Evolutionary conservation across 1,139 yeast genomes (phyloP).

Genomic region (Hanseniaspora uvarum): DNA sequence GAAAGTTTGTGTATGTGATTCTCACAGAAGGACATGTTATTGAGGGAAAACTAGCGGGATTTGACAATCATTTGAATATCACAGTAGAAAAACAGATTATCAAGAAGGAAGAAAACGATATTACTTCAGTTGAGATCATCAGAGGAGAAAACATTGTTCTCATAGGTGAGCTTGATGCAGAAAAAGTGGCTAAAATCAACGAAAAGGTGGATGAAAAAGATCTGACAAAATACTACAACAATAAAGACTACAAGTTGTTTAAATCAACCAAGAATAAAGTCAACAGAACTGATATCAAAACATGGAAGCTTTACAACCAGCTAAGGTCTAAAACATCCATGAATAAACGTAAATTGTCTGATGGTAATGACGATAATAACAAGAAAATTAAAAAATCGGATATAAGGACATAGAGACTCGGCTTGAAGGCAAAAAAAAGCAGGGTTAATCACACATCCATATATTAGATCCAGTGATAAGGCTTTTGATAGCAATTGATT

Average conservation of each 20-base stretch:
- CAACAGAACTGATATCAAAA: background rate
- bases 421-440: background rate
- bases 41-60: slow-evolving; percentile 14
- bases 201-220: background rate
- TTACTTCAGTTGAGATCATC: background rate
- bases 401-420: background rate
- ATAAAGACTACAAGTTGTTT: background rate
- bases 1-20: slow-evolving; percentile 11
- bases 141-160: slow-evolving; percentile 17
- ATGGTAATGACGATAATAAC: background rate
- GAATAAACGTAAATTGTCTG: background rate
- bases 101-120: background rate
- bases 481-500: too few relatives aligned
- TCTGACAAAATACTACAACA: background rate
- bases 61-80: slow-evolving; percentile 15
- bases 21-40: slow-evolving; percentile 12
- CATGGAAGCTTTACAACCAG: slow-evolving; percentile 4
- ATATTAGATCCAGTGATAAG: too few relatives aligned
- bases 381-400: background rate
- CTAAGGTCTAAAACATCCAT: background rate
- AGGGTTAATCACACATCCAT: too few relatives aligned
- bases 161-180: slow-evolving; percentile 12
- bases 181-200: background rate
- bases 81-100: slow-evolving; percentile 3
- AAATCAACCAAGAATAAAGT: slow-evolving; percentile 9